Evolutionary conservation across 2,329 filamentous ascomycete species (phyloP).

Genomic region (Magnaporthales sp.): DNA sequence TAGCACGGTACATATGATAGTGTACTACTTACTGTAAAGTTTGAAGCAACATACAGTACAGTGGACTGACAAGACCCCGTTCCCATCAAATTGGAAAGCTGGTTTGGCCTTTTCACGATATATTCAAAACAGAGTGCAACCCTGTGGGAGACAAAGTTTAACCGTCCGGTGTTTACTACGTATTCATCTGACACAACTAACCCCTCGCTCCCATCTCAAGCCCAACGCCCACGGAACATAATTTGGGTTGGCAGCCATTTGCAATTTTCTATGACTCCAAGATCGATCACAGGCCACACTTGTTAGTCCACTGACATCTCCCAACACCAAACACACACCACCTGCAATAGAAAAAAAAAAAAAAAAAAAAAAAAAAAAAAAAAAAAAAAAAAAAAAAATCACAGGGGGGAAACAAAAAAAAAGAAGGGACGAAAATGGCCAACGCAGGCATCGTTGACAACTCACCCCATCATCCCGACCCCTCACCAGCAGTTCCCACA

Average conservation of each 20-base stretch:
- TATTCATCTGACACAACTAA: not conserved
- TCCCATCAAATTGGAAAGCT: too few species aligned
- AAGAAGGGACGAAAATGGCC: constrained; percentile 31
- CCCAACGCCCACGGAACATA: not conserved
- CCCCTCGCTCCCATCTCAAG: not conserved
- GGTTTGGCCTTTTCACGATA: not conserved
- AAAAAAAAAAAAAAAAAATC: too few species aligned
- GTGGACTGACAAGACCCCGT: too few species aligned
- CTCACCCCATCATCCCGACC: constrained; percentile 76
- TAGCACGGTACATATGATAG: not conserved
- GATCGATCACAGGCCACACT: too few species aligned
- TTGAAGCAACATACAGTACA: too few species aligned
- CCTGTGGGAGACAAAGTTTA: not conserved
- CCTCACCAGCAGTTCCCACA: constrained; percentile 61
- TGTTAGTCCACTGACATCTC: not conserved
- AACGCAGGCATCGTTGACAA: constrained; percentile 57
- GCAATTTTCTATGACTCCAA: not conserved
- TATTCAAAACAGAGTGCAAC: not conserved
- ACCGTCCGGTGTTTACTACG: too few species aligned
- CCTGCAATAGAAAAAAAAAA: too few species aligned
- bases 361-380: too few species aligned
- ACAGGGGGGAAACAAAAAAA: too few species aligned
- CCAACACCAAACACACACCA: not conserved
- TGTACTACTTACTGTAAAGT: not conserved
- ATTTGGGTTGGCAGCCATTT: not conserved